A percentile compares a stretch with the other conserved stretches of the same genome.
These are phyloP conservation scores for Rubroshorea leprosula DNA, from an alignment of 345 rosid genomes.

Conservation along the genomic window DNA sequence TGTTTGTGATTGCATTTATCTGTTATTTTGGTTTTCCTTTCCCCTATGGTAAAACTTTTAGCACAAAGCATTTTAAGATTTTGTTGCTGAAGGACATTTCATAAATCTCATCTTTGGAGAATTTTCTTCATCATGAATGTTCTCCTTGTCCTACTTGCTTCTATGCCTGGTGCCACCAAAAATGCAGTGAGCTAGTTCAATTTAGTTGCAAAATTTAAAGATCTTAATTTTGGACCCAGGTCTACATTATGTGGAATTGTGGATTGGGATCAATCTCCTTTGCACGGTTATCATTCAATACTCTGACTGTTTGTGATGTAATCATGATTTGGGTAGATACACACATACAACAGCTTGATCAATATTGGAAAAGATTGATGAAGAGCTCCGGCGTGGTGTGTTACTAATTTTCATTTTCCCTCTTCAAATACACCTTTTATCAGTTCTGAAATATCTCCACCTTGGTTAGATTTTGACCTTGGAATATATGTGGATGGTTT, in stretches of 20 bases:
- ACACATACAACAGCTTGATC: constrained; percentile 95
- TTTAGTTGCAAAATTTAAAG: neutral
- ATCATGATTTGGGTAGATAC: constrained; percentile 67
- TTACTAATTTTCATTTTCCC: neutral
- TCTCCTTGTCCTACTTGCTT: too few relatives aligned
- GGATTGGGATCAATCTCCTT: neutral
- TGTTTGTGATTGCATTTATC: too few relatives aligned
- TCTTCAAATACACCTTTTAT: neutral
- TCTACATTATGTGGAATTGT: too few relatives aligned
- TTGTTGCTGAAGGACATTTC: neutral
- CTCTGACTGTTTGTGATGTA: neutral
- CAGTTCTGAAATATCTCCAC: neutral
- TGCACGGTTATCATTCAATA: neutral
- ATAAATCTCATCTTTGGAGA: too few relatives aligned
- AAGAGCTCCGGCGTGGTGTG: constrained; percentile 75
- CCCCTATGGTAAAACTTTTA: too few relatives aligned
- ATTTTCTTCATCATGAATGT: too few relatives aligned
- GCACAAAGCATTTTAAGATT: neutral
- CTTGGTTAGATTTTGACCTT: neutral
- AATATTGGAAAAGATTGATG: constrained; percentile 67
- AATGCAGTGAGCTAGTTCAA: neutral
- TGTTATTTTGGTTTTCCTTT: too few relatives aligned
- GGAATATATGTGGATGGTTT: neutral
- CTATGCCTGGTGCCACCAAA: too few relatives aligned
- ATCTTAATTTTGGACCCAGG: neutral